Base-by-base conservation (phyloP, 495 filamentous ascomycete genomes). In the Daldinia bambusicola region DNA sequence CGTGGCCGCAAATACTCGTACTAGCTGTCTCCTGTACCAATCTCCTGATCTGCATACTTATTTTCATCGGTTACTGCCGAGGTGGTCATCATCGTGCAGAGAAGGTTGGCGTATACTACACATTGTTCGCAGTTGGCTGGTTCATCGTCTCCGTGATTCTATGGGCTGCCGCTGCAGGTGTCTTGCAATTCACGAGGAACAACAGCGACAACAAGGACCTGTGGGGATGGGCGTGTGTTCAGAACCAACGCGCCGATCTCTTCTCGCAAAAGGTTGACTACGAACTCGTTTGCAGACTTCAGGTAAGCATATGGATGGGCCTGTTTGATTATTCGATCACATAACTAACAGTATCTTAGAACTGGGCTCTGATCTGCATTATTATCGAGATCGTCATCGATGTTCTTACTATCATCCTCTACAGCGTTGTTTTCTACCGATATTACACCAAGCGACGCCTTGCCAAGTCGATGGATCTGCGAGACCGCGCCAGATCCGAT, bases 311-410 rank as follows among this genome's bases (percentile, higher is more conserved):
- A 34, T 16, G 41, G 10, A 5, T 31, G 18, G 50, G 10, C 48
- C 50, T 40, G n/a, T 7, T 18, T 36, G n/a, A 37, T 37, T 51
- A 26, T 18, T 18, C 9, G 18, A 10, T 31, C 22, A 61, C 30
- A 55, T 16, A 62, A 18, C 70, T 75, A 61, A 67, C 58, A 56
- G 16, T 4, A 55, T 14, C 63, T 38, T 75, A 97, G 91, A 92
- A 97, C 81, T 99, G 95, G 95, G 88, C 91, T 18, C 88, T 99
- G 55, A 90, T 99, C 73, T 99, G 95, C 84, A 92, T 92, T 76
- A 91, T 99, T 76, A 98, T 99, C 81, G 95, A 99, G 83, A 87
- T 99, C 69, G 91, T 96, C 61, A 86, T 99, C 70, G 95, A 99
- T 79, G 84, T 91, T 72, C 88, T 99, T 79, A 92, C 92, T 71